Evolutionary conservation across 495 filamentous ascomycete species (phyloP), one percentile per base, ranked within the genome.

Genomic region (Neurospora sp.): DNA sequence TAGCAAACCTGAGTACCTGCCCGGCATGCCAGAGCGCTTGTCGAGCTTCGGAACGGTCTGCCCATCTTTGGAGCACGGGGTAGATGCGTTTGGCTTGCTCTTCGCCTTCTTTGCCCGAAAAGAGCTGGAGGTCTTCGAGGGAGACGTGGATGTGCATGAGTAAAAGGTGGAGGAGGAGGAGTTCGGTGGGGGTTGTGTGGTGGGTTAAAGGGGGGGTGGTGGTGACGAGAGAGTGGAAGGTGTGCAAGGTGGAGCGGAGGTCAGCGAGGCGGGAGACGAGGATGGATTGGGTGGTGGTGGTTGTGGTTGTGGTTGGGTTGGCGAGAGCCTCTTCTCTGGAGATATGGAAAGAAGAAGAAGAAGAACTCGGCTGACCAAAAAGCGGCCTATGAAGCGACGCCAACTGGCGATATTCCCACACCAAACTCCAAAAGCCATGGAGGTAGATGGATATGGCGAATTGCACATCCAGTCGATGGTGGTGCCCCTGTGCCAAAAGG

Each of bases 1-100:
- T n/a, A n/a, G n/a, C n/a, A n/a, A n/a, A n/a, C n/a, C n/a, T n/a
- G n/a, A 92, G 75, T 1, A 89, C 82, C 77, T 91, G 89, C 0
- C 89, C 89, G 0, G 89, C 89, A 71, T 90, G 88, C 86, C 87
- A 91, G 1, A 91, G 74, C 1, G 89, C 89, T 37, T 83, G 83
- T 7, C 89, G 79, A 0, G 87, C 84, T 27, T 89, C 86, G 3
- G 76, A 65, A 18, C 79, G 85, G 2, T 79, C 77, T 2, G 86
- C 84, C 89, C 89, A 91, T 27, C 84, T 78, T 44, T 85, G 81
- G 1, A 90, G 81, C 0, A 80, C 81, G 12, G 86, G 83, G 53
- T 86, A 87, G 9, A 87, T 85, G 4, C 85, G 79, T 4, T 84
- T 81, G 1, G 88, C 86, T 75, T 90, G 88, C 70, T 90, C 86